Base-by-base conservation (phyloP, 2,329 filamentous ascomycete species). In the Cladosporium oxysporum region DNA sequence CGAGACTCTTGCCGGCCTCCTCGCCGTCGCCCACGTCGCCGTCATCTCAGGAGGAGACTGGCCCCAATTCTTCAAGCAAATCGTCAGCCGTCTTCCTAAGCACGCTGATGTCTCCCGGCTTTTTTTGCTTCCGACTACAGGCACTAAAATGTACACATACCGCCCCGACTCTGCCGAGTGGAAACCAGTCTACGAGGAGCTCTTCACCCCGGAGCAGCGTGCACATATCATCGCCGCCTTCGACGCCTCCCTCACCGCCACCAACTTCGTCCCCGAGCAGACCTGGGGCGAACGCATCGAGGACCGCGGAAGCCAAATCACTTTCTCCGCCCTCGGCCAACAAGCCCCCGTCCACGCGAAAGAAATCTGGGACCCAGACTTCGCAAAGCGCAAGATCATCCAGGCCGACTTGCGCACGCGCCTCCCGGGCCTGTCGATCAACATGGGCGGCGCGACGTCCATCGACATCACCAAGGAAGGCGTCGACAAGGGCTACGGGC, bases 1-100 rank as follows among this genome's bases (percentile, higher is more conserved):
- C 28, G 70, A 75, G 58, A 75, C 76, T 16, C 67, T 79, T 2
- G 71, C 76, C 55, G 67, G 73, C 63, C 74, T 81, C 8, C 76
- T 80, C n/a, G 33, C 67, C 49, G 78, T 80, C 55, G 75, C 78
- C 58, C 71, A 80, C 68, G 78, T 81, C 28, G 75, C 77, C 47
- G 74, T 80, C 59, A 80, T 81, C 70, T 80, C 77, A 0, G 78
- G 78, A 58, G 79, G 78, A 33, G 78, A 80, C 71, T 80, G 78
- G 78, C 75, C 76, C 7, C 79, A 80, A 68, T 79, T 81, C 71
- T 67, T 79, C 62, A 79, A 79, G 71, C 79, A 80, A 68, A 73
- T 80, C 41, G 78, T 74, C 14, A 77, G 73, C 70, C 76, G 77
- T 37, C 75, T 80, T 1, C 76, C 78, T 3, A 44, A 73, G 16